Percentiles rank a stretch among this genome's conserved stretches.
These are phyloP conservation scores for Carallia brachiata DNA, from an alignment of 345 rosid species.

Conservation along the genomic window DNA sequence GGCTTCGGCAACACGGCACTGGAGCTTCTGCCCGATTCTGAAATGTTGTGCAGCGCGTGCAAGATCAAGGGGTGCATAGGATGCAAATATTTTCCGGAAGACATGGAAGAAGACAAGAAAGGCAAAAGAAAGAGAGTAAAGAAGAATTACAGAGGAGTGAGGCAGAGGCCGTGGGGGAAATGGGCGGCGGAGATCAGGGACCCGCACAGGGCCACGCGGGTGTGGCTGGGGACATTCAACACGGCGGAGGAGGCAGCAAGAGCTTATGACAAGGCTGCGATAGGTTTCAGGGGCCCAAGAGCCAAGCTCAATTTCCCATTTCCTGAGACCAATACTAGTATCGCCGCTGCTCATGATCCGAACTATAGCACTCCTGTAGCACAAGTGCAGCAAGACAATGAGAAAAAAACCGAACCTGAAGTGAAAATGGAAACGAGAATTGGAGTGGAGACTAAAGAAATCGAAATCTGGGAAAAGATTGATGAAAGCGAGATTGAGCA, in stretches of 20 bases:
- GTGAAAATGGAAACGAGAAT: not conserved
- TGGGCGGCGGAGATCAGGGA: conserved; percentile 98
- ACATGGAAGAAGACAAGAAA: conserved; percentile 19
- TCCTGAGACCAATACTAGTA: conserved; percentile 25
- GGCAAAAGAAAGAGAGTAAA: conserved; percentile 37
- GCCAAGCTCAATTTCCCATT: conserved; percentile 61
- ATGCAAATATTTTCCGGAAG: conserved; percentile 73
- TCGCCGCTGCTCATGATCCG: not conserved
- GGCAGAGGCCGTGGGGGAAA: conserved; percentile 98
- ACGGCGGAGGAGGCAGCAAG: conserved; percentile 92
- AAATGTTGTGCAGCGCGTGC: conserved; percentile 68
- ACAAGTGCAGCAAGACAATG: not conserved
- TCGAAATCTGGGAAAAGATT: conserved; percentile 30
- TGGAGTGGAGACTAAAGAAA: conserved; percentile 17
- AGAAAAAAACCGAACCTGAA: not conserved
- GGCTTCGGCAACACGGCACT: not conserved
- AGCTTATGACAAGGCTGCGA: conserved; percentile 82
- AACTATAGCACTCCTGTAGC: not conserved
- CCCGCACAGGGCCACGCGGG: conserved; percentile 69
- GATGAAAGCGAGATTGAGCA: conserved; percentile 43
- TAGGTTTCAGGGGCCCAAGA: conserved; percentile 45
- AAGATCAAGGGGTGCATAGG: conserved; percentile 66
- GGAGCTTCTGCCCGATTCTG: conserved; percentile 34
- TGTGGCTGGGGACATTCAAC: conserved; percentile 92
- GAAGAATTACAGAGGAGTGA: conserved; percentile 89